Percentiles rank a stretch among this genome's conserved stretches.
Evolutionary conservation across 805 yeast species (phyloP).

Genomic region (Priceomyces castillae): DNA sequence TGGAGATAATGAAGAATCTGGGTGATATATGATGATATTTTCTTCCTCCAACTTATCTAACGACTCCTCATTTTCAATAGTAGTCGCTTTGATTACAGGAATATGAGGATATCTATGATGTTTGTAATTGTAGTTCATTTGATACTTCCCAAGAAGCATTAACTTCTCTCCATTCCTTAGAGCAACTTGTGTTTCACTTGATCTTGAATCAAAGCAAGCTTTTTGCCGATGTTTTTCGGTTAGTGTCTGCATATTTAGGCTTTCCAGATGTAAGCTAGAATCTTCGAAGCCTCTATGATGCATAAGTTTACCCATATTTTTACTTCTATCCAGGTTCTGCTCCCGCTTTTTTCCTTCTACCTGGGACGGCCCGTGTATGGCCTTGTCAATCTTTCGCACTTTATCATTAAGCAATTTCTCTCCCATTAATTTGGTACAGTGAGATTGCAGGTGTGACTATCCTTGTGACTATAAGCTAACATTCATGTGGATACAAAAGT

Average conservation of each 20-base stretch:
- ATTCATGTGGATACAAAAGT: neutral
- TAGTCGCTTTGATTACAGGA: neutral
- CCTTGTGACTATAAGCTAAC: neutral
- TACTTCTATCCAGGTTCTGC: no score
- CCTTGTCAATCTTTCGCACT: neutral
- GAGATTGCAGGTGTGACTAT: neutral
- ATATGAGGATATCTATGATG: neutral
- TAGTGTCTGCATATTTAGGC: neutral
- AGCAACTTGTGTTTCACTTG: neutral
- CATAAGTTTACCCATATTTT: no score
- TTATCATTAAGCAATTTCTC: neutral
- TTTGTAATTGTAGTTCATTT: neutral
- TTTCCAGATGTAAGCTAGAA: no score
- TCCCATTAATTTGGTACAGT: neutral
- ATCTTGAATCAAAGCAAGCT: neutral
- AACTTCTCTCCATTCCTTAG: conserved; percentile 4
- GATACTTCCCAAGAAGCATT: neutral
- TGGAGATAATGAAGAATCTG: neutral
- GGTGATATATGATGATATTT: neutral
- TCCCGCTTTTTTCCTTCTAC: no score
- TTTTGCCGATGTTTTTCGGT: neutral
- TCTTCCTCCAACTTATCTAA: neutral
- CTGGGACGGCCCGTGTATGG: no score
- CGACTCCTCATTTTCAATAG: neutral
- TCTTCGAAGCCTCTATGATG: no score